These are phyloP conservation scores for Amphicarpaea edgeworthii DNA, from an alignment of 306 rosid genomes.

Conservation along the genomic window DNA sequence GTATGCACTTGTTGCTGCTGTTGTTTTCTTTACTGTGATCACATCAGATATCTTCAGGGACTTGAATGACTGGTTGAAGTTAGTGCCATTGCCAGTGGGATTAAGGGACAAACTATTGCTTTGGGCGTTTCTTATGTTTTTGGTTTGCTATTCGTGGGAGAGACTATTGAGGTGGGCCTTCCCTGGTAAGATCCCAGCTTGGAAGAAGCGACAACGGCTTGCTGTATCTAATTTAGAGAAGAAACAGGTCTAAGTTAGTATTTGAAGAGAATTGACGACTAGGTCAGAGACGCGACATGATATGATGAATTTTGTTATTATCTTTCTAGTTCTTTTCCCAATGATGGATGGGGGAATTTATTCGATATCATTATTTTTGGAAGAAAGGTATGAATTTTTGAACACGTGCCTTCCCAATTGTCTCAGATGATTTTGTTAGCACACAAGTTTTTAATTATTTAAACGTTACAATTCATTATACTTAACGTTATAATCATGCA, in stretches of 20 bases:
- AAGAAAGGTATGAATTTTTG: constrained; percentile 52
- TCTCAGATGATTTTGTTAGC: constrained; percentile 32
- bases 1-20: constrained; percentile 79
- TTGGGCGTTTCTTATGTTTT: constrained; percentile 88
- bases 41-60: constrained; percentile 86
- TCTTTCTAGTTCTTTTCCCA: constrained; percentile 41
- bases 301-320: constrained; percentile 41
- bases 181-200: constrained; percentile 88
- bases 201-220: constrained; percentile 82
- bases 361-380: constrained; percentile 50
- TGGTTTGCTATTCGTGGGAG: constrained; percentile 91
- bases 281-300: constrained; percentile 23
- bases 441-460: constrained; percentile 34
- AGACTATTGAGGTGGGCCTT: constrained; percentile 85
- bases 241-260: constrained; percentile 69
- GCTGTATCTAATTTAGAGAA: constrained; percentile 73
- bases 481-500: no score
- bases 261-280: constrained; percentile 35
- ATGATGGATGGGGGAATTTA: constrained; percentile 39
- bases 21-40: constrained; percentile 78
- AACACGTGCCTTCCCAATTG: constrained; percentile 41
- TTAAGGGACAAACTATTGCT: constrained; percentile 82
- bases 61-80: constrained; percentile 86
- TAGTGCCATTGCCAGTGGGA: constrained; percentile 89
- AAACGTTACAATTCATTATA: constrained; percentile 36